Evolutionary conservation across 2,329 filamentous ascomycete species (phyloP).

Genomic region (Cytospora schulzeri): DNA sequence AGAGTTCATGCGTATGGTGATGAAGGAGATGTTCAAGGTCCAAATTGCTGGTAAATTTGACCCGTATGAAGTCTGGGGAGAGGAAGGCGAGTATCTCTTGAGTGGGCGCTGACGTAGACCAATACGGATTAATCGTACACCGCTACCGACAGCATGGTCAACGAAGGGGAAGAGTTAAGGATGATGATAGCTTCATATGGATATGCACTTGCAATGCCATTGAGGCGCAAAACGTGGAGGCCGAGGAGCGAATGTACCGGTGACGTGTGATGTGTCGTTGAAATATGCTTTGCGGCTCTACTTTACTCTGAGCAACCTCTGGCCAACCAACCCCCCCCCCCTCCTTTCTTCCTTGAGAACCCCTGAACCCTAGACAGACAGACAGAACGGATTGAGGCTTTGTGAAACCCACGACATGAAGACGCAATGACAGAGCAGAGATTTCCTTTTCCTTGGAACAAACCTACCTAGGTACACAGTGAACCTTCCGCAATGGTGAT

Average conservation of each 20-base stretch:
- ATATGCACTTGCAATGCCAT: background rate
- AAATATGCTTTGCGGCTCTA: constrained; percentile 21
- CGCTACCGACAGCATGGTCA: background rate
- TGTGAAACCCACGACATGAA: background rate
- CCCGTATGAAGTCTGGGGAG: accelerated
- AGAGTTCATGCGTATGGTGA: background rate
- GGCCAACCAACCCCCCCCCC: too few relatives aligned
- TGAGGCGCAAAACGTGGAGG: background rate
- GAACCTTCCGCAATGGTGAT: background rate
- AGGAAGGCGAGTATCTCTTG: background rate
- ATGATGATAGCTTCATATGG: background rate
- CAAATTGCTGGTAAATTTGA: too few relatives aligned
- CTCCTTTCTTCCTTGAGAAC: background rate
- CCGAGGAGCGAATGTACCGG: background rate
- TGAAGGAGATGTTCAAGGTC: background rate
- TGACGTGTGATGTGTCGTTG: constrained; percentile 6
- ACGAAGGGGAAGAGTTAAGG: background rate
- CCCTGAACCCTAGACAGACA: background rate
- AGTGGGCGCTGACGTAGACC: background rate
- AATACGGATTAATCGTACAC: background rate
- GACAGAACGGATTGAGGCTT: too few relatives aligned
- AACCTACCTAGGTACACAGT: background rate
- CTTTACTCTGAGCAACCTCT: background rate
- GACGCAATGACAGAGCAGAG: background rate
- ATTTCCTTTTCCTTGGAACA: background rate